phyloP scores from a whole-genome alignment of 495 filamentous ascomycete species.

The Lepraria neglecta region DNA sequence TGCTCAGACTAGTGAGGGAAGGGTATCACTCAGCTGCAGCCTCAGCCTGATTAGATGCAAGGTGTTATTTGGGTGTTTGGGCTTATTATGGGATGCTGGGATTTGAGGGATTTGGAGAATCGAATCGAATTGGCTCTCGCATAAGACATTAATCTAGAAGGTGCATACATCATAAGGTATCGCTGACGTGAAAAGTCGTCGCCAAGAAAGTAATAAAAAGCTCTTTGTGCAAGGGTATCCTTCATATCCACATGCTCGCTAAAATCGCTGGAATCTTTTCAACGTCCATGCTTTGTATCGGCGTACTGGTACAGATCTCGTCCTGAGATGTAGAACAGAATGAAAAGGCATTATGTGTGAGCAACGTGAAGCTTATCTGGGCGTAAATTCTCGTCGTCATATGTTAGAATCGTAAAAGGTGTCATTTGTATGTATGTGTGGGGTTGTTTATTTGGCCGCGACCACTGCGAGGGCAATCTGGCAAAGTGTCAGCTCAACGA shows the following conservation, averaged over 20 bases:
- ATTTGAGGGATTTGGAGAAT: neutral
- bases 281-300: neutral
- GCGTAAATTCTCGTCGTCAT: too few relatives aligned
- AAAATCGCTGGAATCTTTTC: conserved; percentile 8
- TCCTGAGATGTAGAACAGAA: neutral
- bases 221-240: conserved; percentile 13
- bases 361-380: conserved; percentile 2
- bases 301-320: neutral
- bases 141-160: conserved; percentile 9
- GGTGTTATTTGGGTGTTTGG: too few relatives aligned
- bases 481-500: neutral
- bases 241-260: conserved; percentile 18
- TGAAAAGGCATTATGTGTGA: conserved; percentile 7
- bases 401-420: conserved; percentile 1
- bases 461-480: conserved; percentile 23
- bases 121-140: neutral
- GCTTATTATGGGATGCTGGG: neutral
- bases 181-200: neutral
- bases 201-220: neutral
- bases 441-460: conserved; percentile 15
- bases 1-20: too few relatives aligned
- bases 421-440: conserved; percentile 9
- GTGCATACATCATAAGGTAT: neutral
- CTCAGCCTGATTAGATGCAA: too few relatives aligned
- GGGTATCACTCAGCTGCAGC: too few relatives aligned